These are phyloP conservation scores for Musa balbisiana DNA, from an alignment of 202 grass and related monocot genomes.

Conservation along the genomic window DNA sequence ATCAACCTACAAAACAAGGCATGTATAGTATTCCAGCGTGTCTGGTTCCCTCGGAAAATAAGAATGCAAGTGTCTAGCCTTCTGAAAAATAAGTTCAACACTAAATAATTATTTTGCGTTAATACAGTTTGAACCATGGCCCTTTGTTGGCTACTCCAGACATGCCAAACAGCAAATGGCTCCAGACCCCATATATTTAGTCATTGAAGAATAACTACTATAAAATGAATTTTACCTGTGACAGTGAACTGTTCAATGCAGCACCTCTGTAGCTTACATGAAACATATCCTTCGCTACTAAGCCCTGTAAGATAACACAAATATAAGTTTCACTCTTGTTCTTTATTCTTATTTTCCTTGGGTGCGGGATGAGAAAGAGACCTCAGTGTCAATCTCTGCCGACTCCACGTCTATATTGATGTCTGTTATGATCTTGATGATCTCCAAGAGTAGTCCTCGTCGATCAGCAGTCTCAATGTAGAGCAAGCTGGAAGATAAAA, in stretches of 20 bases:
- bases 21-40: no score
- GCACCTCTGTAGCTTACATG: conserved; percentile 97
- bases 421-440: conserved; percentile 68
- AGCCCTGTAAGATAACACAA: conserved; percentile 44
- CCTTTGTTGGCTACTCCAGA: no score
- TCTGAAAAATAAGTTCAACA: no score
- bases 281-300: conserved; percentile 93
- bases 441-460: conserved; percentile 69
- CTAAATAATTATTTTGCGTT: no score
- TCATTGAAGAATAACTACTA: not conserved
- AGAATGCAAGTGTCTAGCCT: no score
- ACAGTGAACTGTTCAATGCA: conserved; percentile 66
- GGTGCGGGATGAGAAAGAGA: conserved; percentile 7
- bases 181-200: not conserved
- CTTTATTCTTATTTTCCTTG: not conserved
- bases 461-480: conserved; percentile 98
- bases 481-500: conserved; percentile 40
- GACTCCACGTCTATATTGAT: conserved; percentile 80
- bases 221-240: conserved; percentile 46
- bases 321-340: not conserved
- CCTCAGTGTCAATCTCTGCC: conserved; percentile 93
- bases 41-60: no score
- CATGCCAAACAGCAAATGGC: no score
- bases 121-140: no score
- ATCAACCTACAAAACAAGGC: no score